These are phyloP conservation scores for Aristolochia fimbriata DNA, from an alignment of 164 flowering plant species.

Conservation along the genomic window DNA sequence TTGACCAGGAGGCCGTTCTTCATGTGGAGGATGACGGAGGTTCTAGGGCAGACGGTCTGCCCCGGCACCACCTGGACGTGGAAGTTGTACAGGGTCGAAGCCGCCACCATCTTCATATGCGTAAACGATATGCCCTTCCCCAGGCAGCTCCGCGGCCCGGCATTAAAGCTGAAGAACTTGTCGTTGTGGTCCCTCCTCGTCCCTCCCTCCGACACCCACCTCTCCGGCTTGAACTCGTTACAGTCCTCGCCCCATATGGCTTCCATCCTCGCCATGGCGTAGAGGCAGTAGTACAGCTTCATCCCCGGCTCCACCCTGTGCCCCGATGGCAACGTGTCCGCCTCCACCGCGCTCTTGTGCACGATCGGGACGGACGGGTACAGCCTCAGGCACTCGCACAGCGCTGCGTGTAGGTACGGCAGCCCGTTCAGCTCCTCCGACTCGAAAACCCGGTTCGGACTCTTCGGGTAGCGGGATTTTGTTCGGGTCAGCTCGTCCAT, in stretches of 20 bases:
- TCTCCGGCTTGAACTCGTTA: constrained; percentile 41
- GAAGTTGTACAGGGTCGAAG: constrained; percentile 20
- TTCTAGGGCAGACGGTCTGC: constrained; percentile 18
- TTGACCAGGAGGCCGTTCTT: constrained; percentile 34
- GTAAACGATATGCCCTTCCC: constrained; percentile 30
- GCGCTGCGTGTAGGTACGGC: constrained; percentile 31
- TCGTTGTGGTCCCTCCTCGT: constrained; percentile 15
- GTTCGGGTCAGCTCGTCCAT: constrained; percentile 24
- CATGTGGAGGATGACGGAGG: constrained; percentile 28
- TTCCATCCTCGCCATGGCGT: constrained; percentile 32
- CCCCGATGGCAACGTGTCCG: constrained; percentile 35
- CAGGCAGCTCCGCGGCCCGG: constrained; percentile 39
- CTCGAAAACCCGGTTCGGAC: constrained; percentile 7
- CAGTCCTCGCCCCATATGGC: constrained; percentile 46
- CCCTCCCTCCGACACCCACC: constrained; percentile 34
- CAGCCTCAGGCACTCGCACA: constrained; percentile 36
- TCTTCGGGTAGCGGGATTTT: too few relatives aligned
- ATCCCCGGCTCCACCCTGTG: constrained; percentile 14
- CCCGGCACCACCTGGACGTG: constrained; percentile 19
- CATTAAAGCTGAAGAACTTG: constrained; percentile 34
- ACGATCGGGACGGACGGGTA: constrained; percentile 38
- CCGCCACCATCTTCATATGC: constrained; percentile 36
- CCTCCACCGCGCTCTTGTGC: constrained; percentile 14
- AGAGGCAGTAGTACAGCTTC: constrained; percentile 15
- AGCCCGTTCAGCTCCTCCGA: constrained; percentile 11